Conservation (phyloP, 2,329 filamentous ascomycete species). For the Endothia cerciana region DNA sequence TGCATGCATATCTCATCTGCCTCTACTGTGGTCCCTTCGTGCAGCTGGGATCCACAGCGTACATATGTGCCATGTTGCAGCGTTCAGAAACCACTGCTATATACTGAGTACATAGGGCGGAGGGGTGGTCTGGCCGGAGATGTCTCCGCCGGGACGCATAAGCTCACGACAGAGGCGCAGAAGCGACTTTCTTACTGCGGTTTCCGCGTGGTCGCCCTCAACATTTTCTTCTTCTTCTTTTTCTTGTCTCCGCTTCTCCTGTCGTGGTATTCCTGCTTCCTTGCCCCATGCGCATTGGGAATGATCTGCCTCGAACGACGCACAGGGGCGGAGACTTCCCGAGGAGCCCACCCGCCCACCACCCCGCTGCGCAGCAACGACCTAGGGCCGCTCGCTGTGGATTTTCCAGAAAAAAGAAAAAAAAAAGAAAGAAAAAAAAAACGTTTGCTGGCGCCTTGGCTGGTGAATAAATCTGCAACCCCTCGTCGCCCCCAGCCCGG, state of each 20-base stretch:
- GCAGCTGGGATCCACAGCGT: background rate
- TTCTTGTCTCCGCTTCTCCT: background rate
- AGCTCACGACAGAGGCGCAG: background rate
- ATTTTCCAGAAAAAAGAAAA: too few relatives aligned
- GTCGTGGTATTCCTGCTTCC: background rate
- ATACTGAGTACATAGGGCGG: background rate
- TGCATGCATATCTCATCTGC: constrained; percentile 14
- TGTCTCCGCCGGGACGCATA: background rate
- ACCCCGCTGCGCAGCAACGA: background rate
- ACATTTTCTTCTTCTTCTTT: background rate
- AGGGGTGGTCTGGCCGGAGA: background rate
- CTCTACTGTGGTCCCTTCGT: background rate
- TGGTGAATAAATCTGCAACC: background rate
- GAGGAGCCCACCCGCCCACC: background rate
- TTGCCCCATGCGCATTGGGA: background rate
- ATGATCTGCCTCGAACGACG: background rate
- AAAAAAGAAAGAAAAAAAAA: too few relatives aligned
- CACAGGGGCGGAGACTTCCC: constrained; percentile 3
- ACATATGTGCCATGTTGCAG: too few relatives aligned
- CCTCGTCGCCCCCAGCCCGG: too few relatives aligned
- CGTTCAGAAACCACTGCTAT: background rate
- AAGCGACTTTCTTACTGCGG: background rate
- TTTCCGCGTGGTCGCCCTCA: background rate
- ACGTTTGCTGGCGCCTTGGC: background rate
- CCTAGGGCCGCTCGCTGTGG: background rate